A percentile compares a stretch with the other conserved stretches of the same genome.
Evolutionary conservation across 805 yeast species (phyloP).

Genomic region (Metschnikowia colocasiae): DNA sequence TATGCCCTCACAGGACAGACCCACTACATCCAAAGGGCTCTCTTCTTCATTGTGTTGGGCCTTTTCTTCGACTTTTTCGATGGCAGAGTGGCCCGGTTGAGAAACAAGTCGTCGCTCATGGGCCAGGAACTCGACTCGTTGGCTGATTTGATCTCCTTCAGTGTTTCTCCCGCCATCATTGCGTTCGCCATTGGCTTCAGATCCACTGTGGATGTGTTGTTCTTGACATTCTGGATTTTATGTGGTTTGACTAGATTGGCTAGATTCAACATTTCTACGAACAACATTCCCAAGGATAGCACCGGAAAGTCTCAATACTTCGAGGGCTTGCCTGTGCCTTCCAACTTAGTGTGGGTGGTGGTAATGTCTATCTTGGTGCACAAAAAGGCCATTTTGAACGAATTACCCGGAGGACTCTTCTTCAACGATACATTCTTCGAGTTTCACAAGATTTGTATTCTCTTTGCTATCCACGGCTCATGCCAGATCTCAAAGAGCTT

Average conservation of each 20-base stretch:
- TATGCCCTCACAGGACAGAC: slow-evolving; percentile 67
- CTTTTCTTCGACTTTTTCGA: slow-evolving; percentile 94
- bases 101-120: slow-evolving; percentile 87
- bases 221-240: slow-evolving; percentile 78
- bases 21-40: slow-evolving; percentile 81
- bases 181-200: slow-evolving; percentile 91
- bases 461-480: slow-evolving; percentile 79
- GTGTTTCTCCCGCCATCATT: slow-evolving; percentile 91
- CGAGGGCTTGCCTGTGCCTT: slow-evolving; percentile 96
- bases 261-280: slow-evolving; percentile 90
- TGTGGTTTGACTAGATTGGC: slow-evolving; percentile 95
- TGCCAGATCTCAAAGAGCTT: slow-evolving; percentile 88
- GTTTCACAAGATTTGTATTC: slow-evolving; percentile 65
- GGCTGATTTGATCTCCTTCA: slow-evolving; percentile 92
- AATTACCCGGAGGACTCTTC: slow-evolving; percentile 63
- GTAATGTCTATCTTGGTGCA: slow-evolving; percentile 68
- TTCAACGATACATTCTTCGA: slow-evolving; percentile 58
- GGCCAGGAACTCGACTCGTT: slow-evolving; percentile 97
- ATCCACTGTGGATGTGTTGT: slow-evolving; percentile 72
- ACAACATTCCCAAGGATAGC: slow-evolving; percentile 85
- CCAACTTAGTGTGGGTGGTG: slow-evolving; percentile 70
- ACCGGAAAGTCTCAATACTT: slow-evolving; percentile 86
- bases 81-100: slow-evolving; percentile 93
- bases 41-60: slow-evolving; percentile 84
- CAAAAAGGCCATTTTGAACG: slow-evolving; percentile 43